phyloP scores from a whole-genome alignment of 140 eudicot species.

The Flaveria floridana region DNA sequence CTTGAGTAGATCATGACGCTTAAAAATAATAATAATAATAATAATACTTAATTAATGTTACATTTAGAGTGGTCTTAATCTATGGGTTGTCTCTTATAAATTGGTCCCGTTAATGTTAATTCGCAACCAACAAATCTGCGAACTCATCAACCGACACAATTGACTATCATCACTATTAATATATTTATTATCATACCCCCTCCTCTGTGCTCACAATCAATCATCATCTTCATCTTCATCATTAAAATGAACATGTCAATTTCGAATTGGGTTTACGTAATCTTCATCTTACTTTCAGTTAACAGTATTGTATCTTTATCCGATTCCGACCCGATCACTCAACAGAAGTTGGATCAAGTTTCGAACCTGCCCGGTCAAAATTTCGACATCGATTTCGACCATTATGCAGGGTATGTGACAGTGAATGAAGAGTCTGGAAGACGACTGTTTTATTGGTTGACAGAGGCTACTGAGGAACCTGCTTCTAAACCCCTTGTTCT shows the following conservation, averaged over 20 bases:
- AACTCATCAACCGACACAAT: no score
- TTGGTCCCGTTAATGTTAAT: no score
- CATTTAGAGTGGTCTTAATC: no score
- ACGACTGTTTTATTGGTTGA: no score
- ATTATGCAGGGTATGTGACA: slow-evolving; percentile 49
- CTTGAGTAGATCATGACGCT: no score
- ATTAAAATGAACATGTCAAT: slow-evolving; percentile 31
- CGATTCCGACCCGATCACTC: slow-evolving; percentile 38
- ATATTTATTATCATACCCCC: background rate
- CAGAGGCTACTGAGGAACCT: slow-evolving; percentile 58
- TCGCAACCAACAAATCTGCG: no score
- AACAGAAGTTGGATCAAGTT: slow-evolving; percentile 54
- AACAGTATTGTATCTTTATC: background rate
- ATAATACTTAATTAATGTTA: no score
- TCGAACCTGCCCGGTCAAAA: slow-evolving; percentile 62
- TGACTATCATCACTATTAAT: no score
- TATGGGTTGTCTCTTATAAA: no score
- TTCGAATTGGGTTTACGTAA: slow-evolving; percentile 39
- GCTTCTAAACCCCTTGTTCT: slow-evolving; percentile 81
- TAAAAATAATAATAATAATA: no score
- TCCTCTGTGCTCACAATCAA: slow-evolving; percentile 16
- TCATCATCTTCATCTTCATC: slow-evolving; percentile 16
- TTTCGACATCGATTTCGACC: slow-evolving; percentile 61
- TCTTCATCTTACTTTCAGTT: slow-evolving; percentile 31
- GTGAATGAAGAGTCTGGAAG: no score